These are phyloP conservation scores for Rhodotorula sp. DNA, from an alignment of 1,284 basidiomycete species.

Conservation along the genomic window DNA sequence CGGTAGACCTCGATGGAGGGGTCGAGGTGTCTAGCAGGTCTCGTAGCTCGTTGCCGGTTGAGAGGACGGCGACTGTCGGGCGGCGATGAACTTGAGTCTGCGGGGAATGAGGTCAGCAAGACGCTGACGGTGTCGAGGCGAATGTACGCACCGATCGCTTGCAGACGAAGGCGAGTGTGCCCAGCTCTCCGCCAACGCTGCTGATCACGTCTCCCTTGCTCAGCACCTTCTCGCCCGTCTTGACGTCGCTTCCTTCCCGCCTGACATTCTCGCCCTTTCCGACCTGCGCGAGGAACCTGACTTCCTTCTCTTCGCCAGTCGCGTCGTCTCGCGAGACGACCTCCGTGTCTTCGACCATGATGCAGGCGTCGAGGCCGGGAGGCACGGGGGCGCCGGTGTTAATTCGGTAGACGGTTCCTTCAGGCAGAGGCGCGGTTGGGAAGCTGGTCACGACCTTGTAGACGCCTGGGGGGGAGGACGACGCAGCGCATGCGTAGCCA, in stretches of 20 bases:
- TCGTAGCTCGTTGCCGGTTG: constrained; percentile 78
- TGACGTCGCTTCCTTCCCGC: constrained; percentile 69
- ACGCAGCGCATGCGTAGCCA: constrained; percentile 68
- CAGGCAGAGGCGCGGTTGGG: constrained; percentile 54
- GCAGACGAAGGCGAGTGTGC: constrained; percentile 75
- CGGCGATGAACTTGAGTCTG: constrained; percentile 67
- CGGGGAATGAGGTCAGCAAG: neutral
- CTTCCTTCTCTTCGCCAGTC: constrained; percentile 62
- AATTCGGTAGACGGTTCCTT: constrained; percentile 65
- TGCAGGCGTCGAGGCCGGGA: constrained; percentile 67
- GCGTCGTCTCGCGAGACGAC: constrained; percentile 53
- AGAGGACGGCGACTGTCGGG: constrained; percentile 73
- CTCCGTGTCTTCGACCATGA: constrained; percentile 89
- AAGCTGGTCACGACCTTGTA: constrained; percentile 66
- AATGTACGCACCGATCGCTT: constrained; percentile 58
- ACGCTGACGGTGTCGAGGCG: neutral
- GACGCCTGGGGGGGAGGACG: constrained; percentile 51
- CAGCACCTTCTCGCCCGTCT: constrained; percentile 64
- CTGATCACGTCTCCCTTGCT: constrained; percentile 62
- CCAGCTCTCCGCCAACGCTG: constrained; percentile 76
- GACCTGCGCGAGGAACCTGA: constrained; percentile 65
- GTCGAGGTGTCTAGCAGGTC: constrained; percentile 56
- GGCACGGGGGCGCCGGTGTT: constrained; percentile 77
- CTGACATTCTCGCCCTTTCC: constrained; percentile 70
- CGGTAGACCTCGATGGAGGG: constrained; percentile 48